phyloP scores from a whole-genome alignment of 768 basidiomycete genomes.

The Boletus tomentosulus region DNA sequence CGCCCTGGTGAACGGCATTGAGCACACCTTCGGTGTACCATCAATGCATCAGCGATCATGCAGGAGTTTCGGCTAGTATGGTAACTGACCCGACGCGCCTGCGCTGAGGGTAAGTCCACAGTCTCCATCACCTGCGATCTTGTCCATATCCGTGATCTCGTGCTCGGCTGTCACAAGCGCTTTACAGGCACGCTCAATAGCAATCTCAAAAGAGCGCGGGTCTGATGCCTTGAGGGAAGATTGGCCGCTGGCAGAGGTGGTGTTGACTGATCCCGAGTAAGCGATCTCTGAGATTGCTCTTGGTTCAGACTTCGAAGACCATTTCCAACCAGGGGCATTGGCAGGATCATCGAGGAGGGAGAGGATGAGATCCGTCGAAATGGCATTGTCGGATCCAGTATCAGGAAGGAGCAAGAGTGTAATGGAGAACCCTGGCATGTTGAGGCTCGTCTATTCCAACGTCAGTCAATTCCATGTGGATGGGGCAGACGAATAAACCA shows the following conservation, averaged over 20 bases:
- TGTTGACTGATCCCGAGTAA: conserved; percentile 11
- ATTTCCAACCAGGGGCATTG: conserved; percentile 82
- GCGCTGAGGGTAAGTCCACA: conserved; percentile 66
- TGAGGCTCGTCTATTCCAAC: conserved; percentile 67
- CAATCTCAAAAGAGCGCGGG: conserved; percentile 45
- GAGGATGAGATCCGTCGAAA: conserved; percentile 44
- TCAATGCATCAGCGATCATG: neutral
- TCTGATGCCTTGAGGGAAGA: conserved; percentile 38
- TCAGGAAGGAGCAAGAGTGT: conserved; percentile 74
- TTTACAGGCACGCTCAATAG: conserved; percentile 56
- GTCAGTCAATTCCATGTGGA: neutral
- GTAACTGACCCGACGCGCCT: conserved; percentile 63
- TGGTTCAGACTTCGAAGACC: conserved; percentile 52
- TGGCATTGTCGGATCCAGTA: conserved; percentile 34
- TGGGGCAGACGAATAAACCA: conserved; percentile 47
- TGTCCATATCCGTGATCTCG: conserved; percentile 89
- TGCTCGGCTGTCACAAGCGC: conserved; percentile 75
- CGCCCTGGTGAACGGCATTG: conserved; percentile 48
- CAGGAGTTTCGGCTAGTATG: too few species aligned
- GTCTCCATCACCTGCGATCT: conserved; percentile 88
- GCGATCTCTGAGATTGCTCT: conserved; percentile 14
- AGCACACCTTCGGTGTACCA: conserved; percentile 47
- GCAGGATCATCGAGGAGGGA: conserved; percentile 66
- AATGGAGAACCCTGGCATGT: conserved; percentile 91
- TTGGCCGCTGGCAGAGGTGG: conserved; percentile 2